These are phyloP conservation scores for Annulohypoxylon truncatum DNA, from an alignment of 2,329 filamentous ascomycete species.

Conservation along the genomic window DNA sequence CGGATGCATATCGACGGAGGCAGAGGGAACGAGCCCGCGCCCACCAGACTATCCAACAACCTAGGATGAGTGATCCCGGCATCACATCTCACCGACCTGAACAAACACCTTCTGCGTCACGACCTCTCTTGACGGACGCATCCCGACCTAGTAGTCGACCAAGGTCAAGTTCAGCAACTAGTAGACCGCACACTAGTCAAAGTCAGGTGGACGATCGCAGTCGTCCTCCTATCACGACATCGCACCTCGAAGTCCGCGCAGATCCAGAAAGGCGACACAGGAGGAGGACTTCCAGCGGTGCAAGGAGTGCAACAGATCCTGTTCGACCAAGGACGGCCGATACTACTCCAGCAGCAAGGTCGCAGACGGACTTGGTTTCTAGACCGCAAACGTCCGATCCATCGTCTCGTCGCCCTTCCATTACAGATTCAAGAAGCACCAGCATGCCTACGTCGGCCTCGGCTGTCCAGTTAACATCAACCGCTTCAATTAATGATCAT, in stretches of 20 bases:
- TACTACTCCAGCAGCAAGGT: slow-evolving; percentile 65
- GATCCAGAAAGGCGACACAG: slow-evolving; percentile 58
- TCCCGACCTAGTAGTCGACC: slow-evolving; percentile 46
- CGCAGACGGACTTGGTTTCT: slow-evolving; percentile 71
- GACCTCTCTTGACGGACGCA: slow-evolving; percentile 43
- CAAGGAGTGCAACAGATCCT: slow-evolving; percentile 66
- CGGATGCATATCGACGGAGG: slow-evolving; percentile 84
- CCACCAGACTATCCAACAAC: slow-evolving; percentile 50
- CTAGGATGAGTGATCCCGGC: slow-evolving; percentile 58
- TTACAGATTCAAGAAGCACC: slow-evolving; percentile 57
- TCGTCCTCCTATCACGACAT: slow-evolving; percentile 62
- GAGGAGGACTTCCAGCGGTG: slow-evolving; percentile 65
- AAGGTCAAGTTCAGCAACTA: slow-evolving; percentile 49
- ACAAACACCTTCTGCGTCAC: slow-evolving; percentile 41
- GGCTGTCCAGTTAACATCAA: slow-evolving; percentile 32
- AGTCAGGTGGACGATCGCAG: slow-evolving; percentile 61
- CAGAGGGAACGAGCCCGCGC: slow-evolving; percentile 72
- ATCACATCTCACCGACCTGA: slow-evolving; percentile 55
- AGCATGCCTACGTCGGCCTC: slow-evolving; percentile 50
- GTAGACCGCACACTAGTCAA: slow-evolving; percentile 52
- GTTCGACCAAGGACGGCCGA: slow-evolving; percentile 56
- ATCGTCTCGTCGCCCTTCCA: slow-evolving; percentile 53
- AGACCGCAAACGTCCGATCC: slow-evolving; percentile 57
- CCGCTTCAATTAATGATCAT: slow-evolving; percentile 42
- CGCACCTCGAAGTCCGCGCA: slow-evolving; percentile 61